These are phyloP conservation scores for Oryza glumipatula DNA, from an alignment of 176 grass and related monocot species.

Conservation along the genomic window DNA sequence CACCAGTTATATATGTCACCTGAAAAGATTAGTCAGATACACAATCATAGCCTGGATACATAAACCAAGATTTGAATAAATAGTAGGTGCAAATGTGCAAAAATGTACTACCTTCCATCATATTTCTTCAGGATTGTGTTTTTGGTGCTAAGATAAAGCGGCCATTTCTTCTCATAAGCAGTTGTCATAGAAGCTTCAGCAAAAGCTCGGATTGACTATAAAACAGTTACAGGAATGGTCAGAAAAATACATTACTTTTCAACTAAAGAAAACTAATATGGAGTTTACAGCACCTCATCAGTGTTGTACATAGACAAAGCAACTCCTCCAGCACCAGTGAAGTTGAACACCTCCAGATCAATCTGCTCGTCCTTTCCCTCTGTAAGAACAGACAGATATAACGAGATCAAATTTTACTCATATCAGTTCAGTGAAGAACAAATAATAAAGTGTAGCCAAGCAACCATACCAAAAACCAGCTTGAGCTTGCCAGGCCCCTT, in stretches of 20 bases:
- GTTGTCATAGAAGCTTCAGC: conserved; percentile 89
- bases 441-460: conserved; percentile 10
- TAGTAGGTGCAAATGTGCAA: neutral
- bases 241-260: neutral
- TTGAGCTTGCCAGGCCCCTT: conserved; percentile 98
- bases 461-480: conserved; percentile 84
- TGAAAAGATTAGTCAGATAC: conserved; percentile 16
- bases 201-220: conserved; percentile 86
- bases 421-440: conserved; percentile 24
- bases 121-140: conserved; percentile 99
- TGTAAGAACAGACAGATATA: conserved; percentile 32
- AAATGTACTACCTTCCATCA: conserved; percentile 77
- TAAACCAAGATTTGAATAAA: neutral
- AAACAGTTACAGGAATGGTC: conserved; percentile 21
- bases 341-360: conserved; percentile 95
- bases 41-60: neutral
- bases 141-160: conserved; percentile 96
- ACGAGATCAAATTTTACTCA: conserved; percentile 27
- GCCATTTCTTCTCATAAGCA: conserved; percentile 96
- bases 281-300: conserved; percentile 65
- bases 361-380: conserved; percentile 78
- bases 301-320: conserved; percentile 97
- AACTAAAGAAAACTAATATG: conserved; percentile 20
- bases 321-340: conserved; percentile 93
- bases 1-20: neutral